Conservation (phyloP, 352 stramenopile species). For the Blastocystis sp. region DNA sequence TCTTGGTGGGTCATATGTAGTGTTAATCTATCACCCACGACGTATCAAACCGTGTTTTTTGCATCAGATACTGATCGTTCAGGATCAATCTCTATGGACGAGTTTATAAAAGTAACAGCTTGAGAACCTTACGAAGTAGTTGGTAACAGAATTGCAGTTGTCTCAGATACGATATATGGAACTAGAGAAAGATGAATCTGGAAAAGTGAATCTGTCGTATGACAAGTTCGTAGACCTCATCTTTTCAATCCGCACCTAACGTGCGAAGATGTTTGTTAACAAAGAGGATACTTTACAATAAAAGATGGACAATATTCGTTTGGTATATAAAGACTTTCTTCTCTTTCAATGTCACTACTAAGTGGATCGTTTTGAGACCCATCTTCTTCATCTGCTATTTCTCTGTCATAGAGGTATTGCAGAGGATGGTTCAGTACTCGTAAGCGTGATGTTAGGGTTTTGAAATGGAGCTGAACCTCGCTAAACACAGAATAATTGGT, state of each 20-base stretch:
- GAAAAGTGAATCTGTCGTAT: conserved; percentile 16
- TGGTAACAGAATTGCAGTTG: conserved; percentile 36
- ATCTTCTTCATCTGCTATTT: neutral
- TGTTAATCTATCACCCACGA: conserved; percentile 16
- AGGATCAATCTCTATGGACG: conserved; percentile 47
- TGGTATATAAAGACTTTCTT: neutral
- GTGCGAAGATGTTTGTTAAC: neutral
- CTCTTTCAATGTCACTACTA: neutral
- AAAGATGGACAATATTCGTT: conserved; percentile 5
- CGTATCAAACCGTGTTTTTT: conserved; percentile 53
- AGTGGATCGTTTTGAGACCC: neutral
- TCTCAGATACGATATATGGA: conserved; percentile 45
- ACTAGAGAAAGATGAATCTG: conserved; percentile 31
- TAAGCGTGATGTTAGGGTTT: neutral
- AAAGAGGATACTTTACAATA: conserved; percentile 46
- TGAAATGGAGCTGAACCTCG: neutral
- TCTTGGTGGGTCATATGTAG: neutral
- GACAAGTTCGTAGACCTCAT: conserved; percentile 50
- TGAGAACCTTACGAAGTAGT: neutral
- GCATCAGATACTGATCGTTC: conserved; percentile 43
- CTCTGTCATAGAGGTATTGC: conserved; percentile 31
- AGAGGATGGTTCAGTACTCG: neutral
- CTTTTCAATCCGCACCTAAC: conserved; percentile 34
- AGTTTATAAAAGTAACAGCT: conserved; percentile 11
- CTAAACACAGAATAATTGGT: neutral